phyloP scores from a whole-genome alignment of 345 rosid genomes.

The Pugionium cornutum region DNA sequence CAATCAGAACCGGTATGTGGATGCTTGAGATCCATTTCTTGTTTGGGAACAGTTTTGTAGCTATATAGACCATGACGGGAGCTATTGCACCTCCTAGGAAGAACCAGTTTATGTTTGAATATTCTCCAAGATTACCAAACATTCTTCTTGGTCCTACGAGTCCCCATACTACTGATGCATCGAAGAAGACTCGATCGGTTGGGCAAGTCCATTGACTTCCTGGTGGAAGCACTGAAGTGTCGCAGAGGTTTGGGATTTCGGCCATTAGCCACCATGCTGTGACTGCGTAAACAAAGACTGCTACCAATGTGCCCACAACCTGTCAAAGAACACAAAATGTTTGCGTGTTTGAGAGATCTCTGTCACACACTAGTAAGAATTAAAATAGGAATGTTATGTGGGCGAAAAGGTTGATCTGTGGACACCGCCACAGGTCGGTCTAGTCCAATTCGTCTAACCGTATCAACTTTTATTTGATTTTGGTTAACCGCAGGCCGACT shows the following conservation, averaged over 20 bases:
- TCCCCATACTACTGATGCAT: slow-evolving; percentile 86
- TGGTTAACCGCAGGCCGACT: too few relatives aligned
- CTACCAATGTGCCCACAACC: slow-evolving; percentile 67
- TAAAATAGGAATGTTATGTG: background rate
- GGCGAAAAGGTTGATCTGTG: too few relatives aligned
- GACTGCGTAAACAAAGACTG: slow-evolving; percentile 48
- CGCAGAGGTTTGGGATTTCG: slow-evolving; percentile 65
- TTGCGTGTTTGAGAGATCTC: background rate
- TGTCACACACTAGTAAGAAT: background rate
- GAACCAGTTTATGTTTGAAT: slow-evolving; percentile 68
- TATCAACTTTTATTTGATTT: too few relatives aligned
- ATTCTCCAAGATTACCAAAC: slow-evolving; percentile 75
- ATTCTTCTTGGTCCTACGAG: slow-evolving; percentile 80
- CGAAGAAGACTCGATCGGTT: slow-evolving; percentile 62
- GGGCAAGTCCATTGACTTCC: slow-evolving; percentile 88
- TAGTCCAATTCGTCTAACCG: too few relatives aligned
- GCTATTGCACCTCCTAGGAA: slow-evolving; percentile 72
- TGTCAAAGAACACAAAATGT: slow-evolving; percentile 27
- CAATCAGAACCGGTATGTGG: slow-evolving; percentile 71
- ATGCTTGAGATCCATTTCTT: slow-evolving; percentile 60
- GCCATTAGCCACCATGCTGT: slow-evolving; percentile 95
- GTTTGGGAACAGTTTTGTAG: slow-evolving; percentile 60
- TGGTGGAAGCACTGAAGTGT: slow-evolving; percentile 48
- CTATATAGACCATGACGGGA: slow-evolving; percentile 63
- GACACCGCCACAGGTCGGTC: too few relatives aligned